Base-by-base conservation (phyloP, 2,329 filamentous ascomycete genomes). In the Fusarium poae region DNA sequence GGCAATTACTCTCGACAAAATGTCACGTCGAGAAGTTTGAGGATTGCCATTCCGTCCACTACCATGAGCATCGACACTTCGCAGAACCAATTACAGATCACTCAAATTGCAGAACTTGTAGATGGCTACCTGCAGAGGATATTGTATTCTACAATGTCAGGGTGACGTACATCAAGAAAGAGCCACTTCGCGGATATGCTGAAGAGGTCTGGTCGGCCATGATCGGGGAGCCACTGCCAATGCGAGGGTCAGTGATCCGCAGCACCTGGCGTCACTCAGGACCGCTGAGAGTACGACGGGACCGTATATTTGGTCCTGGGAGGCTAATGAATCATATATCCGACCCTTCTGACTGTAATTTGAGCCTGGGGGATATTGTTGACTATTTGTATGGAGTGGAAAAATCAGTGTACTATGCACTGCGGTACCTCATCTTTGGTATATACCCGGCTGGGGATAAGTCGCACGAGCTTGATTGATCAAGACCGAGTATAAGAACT, bases 1-100 rank as follows among this genome's bases (percentile, higher is more conserved):
- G 57, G 29, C 27, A 46, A 13, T 30, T 46, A 15, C 23, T 62
- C 16, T 62, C 57, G 5, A 62, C 57, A 42, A 62, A 61, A 13
- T 55, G 34, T 9, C 59, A 45, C 15, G 13, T 46, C 6, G 20
- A 46, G 18, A 46, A 30, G 25, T 5, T 30, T 21, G n/a, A n/a
- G 10, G 12, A 30, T 10, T 20, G 57, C 4, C 27, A 34, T 15
- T 15, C 21, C 23, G 35, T 21, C 29, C 34, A 62, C 18, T 9
- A n/a, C 23, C 48, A 62, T 20, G 57, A 54, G 35, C 35, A 61
- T 27, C 34, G 29, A 21, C 40, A 62, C 11, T 46, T 34, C 27
- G 23, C n/a, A 46, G 57, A 54, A 32, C 32, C 20, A 21, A 42
- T 15, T 7, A 13, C 6, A 13, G 40, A 54, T 32, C 27, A 25